Evolutionary conservation across 2,329 filamentous ascomycete species (phyloP).

Genomic region (Ceratocystis colombiana): DNA sequence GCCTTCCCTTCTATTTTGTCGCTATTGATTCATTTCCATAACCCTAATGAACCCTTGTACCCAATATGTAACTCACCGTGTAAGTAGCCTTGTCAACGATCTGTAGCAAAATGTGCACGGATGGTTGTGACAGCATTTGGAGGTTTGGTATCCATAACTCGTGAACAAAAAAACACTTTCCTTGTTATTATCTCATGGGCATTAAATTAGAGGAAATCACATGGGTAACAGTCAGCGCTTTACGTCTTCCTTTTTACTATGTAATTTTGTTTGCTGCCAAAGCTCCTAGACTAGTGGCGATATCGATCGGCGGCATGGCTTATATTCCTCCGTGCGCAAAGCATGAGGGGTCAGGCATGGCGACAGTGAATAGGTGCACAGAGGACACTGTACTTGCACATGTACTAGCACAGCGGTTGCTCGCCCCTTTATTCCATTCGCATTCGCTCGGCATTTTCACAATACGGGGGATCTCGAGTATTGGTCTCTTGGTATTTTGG

Average conservation of each 20-base stretch:
- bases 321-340: neutral
- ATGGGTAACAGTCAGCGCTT: too few relatives aligned
- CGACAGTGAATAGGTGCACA: neutral
- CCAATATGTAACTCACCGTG: too few relatives aligned
- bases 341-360: too few relatives aligned
- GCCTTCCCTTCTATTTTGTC: too few relatives aligned
- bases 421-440: neutral
- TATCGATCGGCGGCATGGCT: slow-evolving; percentile 6
- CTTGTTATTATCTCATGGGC: neutral
- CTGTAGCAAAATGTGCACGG: neutral
- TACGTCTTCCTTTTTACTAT: neutral
- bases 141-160: too few relatives aligned
- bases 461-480: neutral
- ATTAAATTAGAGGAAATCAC: neutral
- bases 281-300: slow-evolving; percentile 1
- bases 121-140: neutral
- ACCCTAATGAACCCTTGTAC: too few relatives aligned
- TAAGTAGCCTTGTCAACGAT: too few relatives aligned
- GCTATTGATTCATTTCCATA: too few relatives aligned
- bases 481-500: too few relatives aligned
- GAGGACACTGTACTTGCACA: neutral
- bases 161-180: too few relatives aligned
- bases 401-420: neutral
- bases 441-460: neutral
- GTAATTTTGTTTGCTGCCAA: slow-evolving; percentile 6